Conservation (phyloP, 768 basidiomycete genomes). For the Ramaria sp. region DNA sequence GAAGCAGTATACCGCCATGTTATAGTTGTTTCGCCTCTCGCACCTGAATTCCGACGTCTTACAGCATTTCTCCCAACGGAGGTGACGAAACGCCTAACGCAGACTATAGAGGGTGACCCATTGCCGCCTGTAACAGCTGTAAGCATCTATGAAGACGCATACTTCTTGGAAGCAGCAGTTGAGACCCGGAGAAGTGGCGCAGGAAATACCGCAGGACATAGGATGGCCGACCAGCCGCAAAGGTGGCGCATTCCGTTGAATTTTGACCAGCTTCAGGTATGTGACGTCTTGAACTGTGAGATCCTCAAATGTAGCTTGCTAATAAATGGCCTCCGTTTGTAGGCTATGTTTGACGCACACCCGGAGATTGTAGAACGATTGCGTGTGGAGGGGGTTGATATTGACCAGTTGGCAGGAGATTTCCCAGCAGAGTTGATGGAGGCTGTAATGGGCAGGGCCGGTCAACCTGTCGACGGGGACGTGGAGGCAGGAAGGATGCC, state of each 20-base stretch:
- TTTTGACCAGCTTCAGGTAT: slow-evolving; percentile 38
- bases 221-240: not conserved
- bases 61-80: slow-evolving; percentile 62
- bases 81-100: slow-evolving; percentile 49
- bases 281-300: not conserved
- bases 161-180: slow-evolving; percentile 54
- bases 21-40: slow-evolving; percentile 51
- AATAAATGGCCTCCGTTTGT: not conserved
- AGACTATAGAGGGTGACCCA: slow-evolving; percentile 41
- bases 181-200: not conserved
- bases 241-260: not conserved
- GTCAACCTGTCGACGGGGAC: slow-evolving; percentile 29
- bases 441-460: slow-evolving; percentile 38
- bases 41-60: slow-evolving; percentile 40
- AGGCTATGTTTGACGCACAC: slow-evolving; percentile 48
- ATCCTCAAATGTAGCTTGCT: not conserved
- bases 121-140: slow-evolving; percentile 59
- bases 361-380: slow-evolving; percentile 45
- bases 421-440: slow-evolving; percentile 38
- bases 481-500: slow-evolving; percentile 31
- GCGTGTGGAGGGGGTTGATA: slow-evolving; percentile 56
- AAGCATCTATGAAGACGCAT: slow-evolving; percentile 57
- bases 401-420: slow-evolving; percentile 41
- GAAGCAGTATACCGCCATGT: slow-evolving; percentile 65
- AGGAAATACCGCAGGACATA: not conserved